These are phyloP conservation scores for Apium graveolens DNA, from an alignment of 129 eudicot genomes.

Conservation along the genomic window DNA sequence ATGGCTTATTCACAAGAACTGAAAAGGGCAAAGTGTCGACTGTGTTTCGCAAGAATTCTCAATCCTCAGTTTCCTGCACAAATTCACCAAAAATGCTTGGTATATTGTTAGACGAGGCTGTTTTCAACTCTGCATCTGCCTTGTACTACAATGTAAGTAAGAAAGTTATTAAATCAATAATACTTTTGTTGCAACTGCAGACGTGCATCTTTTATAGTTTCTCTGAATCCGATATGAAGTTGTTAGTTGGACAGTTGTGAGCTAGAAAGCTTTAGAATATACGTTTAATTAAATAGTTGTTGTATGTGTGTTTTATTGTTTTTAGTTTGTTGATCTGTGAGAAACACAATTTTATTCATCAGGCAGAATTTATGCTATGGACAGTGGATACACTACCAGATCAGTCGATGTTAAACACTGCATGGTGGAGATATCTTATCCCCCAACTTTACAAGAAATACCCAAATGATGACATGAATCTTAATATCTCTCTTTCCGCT, in stretches of 20 bases:
- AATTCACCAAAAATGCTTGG: slow-evolving; percentile 55
- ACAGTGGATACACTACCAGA: slow-evolving; percentile 55
- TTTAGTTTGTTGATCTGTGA: no score
- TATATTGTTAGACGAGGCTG: slow-evolving; percentile 52
- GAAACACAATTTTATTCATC: slow-evolving; percentile 10
- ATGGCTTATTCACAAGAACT: slow-evolving; percentile 37
- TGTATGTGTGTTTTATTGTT: background rate
- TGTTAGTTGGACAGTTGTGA: background rate
- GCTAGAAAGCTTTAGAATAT: background rate
- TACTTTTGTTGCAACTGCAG: background rate
- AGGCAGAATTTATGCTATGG: slow-evolving; percentile 62
- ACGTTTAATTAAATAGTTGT: background rate
- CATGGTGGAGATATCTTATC: slow-evolving; percentile 63
- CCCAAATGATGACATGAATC: slow-evolving; percentile 58
- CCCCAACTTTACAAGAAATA: slow-evolving; percentile 56
- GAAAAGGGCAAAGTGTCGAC: slow-evolving; percentile 7
- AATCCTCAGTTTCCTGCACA: slow-evolving; percentile 28
- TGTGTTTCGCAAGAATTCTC: slow-evolving; percentile 23
- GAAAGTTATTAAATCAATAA: background rate
- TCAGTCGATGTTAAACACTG: slow-evolving; percentile 52
- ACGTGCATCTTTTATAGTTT: background rate
- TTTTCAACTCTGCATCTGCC: slow-evolving; percentile 48
- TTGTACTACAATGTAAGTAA: slow-evolving; percentile 42
- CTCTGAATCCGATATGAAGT: background rate
- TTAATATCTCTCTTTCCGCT: slow-evolving; percentile 42